These are phyloP conservation scores for Jamesozyma lodderae DNA, from an alignment of 805 yeast genomes.

Conservation along the genomic window DNA sequence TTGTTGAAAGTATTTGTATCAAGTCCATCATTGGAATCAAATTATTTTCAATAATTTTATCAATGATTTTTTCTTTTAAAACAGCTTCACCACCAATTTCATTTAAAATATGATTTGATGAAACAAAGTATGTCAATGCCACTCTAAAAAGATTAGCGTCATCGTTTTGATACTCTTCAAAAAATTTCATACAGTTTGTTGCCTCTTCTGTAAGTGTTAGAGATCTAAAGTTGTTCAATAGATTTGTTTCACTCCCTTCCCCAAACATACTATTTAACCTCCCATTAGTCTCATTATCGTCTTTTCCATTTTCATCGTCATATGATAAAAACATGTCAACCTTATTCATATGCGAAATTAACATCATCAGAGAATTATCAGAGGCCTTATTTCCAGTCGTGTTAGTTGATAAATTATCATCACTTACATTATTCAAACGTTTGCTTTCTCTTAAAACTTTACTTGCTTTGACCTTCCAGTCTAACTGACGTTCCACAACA, in stretches of 20 bases:
- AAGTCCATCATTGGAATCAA: constrained; percentile 69
- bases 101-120: constrained; percentile 42
- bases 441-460: constrained; percentile 40
- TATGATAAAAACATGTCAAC: constrained; percentile 27
- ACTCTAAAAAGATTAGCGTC: constrained; percentile 59
- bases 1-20: constrained; percentile 54
- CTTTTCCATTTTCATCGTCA: not conserved
- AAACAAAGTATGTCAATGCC: constrained; percentile 55
- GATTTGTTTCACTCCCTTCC: constrained; percentile 4
- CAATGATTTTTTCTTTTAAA: constrained; percentile 39
- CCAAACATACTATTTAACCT: constrained; percentile 17
- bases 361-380: constrained; percentile 28
- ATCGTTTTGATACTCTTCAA: constrained; percentile 49
- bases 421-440: constrained; percentile 44
- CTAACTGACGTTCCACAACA: constrained; percentile 29
- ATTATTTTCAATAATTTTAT: constrained; percentile 41
- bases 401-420: constrained; percentile 6
- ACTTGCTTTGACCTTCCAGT: constrained; percentile 63
- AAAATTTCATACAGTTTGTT: constrained; percentile 44
- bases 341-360: constrained; percentile 36
- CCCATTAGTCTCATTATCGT: constrained; percentile 24
- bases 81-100: constrained; percentile 44
- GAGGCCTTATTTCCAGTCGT: constrained; percentile 7
- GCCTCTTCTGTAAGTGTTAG: constrained; percentile 52
- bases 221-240: constrained; percentile 39